These are phyloP conservation scores for Boletus rubroflammeus DNA, from an alignment of 768 basidiomycete species.

Conservation along the genomic window DNA sequence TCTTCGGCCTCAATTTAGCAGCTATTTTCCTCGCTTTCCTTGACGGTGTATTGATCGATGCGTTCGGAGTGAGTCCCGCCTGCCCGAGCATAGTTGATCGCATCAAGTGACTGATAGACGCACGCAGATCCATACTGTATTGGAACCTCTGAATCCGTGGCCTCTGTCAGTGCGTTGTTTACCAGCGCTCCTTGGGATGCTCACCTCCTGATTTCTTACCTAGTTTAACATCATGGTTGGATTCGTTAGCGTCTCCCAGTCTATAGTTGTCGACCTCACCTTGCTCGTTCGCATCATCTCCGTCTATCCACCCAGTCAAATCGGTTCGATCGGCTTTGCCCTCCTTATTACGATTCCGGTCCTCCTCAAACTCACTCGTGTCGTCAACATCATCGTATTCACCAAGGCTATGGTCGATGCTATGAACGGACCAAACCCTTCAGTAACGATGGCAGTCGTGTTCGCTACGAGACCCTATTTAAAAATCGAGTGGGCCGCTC, in stretches of 20 bases:
- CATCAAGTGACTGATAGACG: neutral
- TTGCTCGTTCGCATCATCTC: constrained; percentile 22
- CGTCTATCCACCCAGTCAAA: constrained; percentile 15
- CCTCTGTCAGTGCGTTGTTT: constrained; percentile 1
- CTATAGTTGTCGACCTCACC: constrained; percentile 22
- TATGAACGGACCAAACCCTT: constrained; percentile 7
- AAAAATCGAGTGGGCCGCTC: constrained; percentile 30
- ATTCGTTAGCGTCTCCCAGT: constrained; percentile 14
- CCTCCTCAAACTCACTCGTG: constrained; percentile 23
- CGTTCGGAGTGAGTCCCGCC: constrained; percentile 4
- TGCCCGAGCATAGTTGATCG: neutral
- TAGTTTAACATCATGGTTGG: constrained; percentile 19
- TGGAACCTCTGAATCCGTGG: constrained; percentile 19
- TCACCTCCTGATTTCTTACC: neutral
- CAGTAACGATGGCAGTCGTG: neutral
- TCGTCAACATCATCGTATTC: constrained; percentile 22
- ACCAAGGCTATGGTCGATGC: constrained; percentile 13
- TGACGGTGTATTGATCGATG: constrained; percentile 14
- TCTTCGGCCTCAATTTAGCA: constrained; percentile 19
- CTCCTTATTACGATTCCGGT: constrained; percentile 14
- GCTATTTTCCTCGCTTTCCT: constrained; percentile 12
- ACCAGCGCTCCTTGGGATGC: neutral
- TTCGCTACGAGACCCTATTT: constrained; percentile 23
- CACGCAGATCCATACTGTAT: constrained; percentile 22
- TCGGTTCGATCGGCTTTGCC: constrained; percentile 5